Evolutionary conservation across 352 stramenopile genomes (phyloP).

Genomic region (Globisporangium cederbergense): DNA sequence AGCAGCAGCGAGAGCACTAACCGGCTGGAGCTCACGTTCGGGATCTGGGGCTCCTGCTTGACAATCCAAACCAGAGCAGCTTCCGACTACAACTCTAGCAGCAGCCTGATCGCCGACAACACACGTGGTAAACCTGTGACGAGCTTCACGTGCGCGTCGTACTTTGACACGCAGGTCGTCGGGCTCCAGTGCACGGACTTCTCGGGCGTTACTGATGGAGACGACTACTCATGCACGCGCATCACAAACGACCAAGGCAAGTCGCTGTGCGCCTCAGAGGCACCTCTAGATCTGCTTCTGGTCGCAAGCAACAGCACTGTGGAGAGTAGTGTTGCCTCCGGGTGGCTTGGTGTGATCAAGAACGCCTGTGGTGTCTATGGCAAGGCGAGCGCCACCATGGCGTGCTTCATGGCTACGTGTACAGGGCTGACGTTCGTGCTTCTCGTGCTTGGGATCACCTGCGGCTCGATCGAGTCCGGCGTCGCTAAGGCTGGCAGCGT

Average conservation of each 20-base stretch:
- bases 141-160: constrained; percentile 41
- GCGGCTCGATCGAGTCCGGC: constrained; percentile 38
- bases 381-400: constrained; percentile 26
- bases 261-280: constrained; percentile 28
- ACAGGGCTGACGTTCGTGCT: constrained; percentile 25
- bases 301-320: background rate
- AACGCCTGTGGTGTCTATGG: constrained; percentile 40
- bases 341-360: constrained; percentile 41
- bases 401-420: constrained; percentile 22
- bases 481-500: constrained; percentile 30
- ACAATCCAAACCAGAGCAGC: constrained; percentile 28
- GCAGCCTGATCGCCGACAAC: constrained; percentile 3
- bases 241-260: constrained; percentile 22
- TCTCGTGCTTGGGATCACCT: constrained; percentile 41
- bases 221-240: constrained; percentile 16
- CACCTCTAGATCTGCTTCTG: constrained; percentile 31
- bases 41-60: constrained; percentile 54
- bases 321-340: background rate
- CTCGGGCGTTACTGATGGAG: background rate
- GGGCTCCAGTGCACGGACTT: constrained; percentile 27
- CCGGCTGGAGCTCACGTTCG: constrained; percentile 41
- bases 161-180: constrained; percentile 28
- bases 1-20: background rate
- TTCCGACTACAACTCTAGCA: background rate
- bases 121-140: constrained; percentile 14